Evolutionary conservation across 495 filamentous ascomycete species (phyloP), one percentile per base, ranked within the genome.

Genomic region (Astrothelium macrocarpum): DNA sequence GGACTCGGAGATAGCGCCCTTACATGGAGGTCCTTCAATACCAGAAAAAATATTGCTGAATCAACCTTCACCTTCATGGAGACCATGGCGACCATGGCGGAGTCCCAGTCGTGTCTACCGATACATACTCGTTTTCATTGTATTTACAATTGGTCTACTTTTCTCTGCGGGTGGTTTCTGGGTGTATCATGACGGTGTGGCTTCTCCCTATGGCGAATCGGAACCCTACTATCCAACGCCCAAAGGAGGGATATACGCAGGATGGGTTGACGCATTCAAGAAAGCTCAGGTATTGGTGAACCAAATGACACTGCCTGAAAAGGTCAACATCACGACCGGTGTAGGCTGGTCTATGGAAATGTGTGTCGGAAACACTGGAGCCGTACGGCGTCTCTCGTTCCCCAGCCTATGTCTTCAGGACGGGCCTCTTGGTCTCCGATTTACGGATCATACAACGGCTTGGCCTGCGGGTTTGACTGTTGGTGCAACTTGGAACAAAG

Each of bases 311-410:
- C 75, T 98, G 42, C 78, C 87, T 31, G 93, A 96, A 71, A 98
- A 97, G 73, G 89, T 98, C 62, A 97, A 97, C 73, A 80, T 97
- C 67, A 97, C 94, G 0, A 96, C 92, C 0, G 93, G 93, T 0
- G 91, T 85, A 0, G 93, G 94, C 9, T 97, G 92, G 93, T 78
- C 82, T 72, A 93, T 93, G 87, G 90, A 87, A 0, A 79, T 91
- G 58, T 94, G 91, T 62, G 91, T 97, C 4, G 94, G 93, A 20
- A 96, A 95, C 73, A 96, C 91, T 53, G 72, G 71, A 23, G 65
- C 70, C 1, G 74, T 76, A 1, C 68, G 68, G n/a, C 59, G 67
- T 10, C 63, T 90, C 20, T 83, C 84, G 23, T 97, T 97, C 70
- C 94, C 94, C 0, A 84, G 87, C 12, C 78, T 97, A 0, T 91